These are phyloP conservation scores for Jatropha podagrica DNA, from an alignment of 441 rosid genomes.

Conservation along the genomic window DNA sequence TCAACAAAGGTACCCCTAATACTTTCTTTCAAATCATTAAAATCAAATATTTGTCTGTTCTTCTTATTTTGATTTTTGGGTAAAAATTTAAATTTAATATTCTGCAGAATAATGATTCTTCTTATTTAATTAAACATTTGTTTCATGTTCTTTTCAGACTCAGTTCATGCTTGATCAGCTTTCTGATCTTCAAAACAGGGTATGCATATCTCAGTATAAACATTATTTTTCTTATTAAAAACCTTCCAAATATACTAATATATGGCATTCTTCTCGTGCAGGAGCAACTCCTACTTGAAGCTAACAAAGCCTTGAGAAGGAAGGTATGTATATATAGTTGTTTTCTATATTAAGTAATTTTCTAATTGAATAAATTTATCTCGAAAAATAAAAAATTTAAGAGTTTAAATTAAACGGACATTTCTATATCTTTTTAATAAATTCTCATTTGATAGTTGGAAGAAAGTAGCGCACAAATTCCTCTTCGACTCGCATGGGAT, in stretches of 20 bases:
- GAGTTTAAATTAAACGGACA: neutral
- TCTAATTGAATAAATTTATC: too few species aligned
- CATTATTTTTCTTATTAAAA: neutral
- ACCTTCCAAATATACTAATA: neutral
- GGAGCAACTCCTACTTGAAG: constrained; percentile 51
- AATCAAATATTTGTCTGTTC: too few species aligned
- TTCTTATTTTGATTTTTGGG: too few species aligned
- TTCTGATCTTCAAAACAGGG: constrained; percentile 54
- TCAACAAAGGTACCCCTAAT: constrained; percentile 44
- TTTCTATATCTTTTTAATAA: neutral
- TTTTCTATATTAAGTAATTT: too few species aligned
- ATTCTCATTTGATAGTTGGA: constrained; percentile 36
- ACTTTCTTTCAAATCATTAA: neutral
- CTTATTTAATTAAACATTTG: neutral
- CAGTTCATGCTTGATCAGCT: constrained; percentile 50
- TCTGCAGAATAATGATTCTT: too few species aligned
- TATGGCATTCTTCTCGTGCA: constrained; percentile 18
- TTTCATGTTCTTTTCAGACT: constrained; percentile 36
- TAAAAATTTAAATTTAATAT: too few species aligned
- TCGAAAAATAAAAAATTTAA: too few species aligned
- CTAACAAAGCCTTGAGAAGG: constrained; percentile 41
- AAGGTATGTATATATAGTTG: constrained; percentile 34
- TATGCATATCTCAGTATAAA: constrained; percentile 15
- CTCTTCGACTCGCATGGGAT: constrained; percentile 46
- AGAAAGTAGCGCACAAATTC: constrained; percentile 30